Evolutionary conservation across 768 basidiomycete genomes (phyloP), one percentile per base, ranked within the genome.

Genomic region (Pulveroboletus sp.): DNA sequence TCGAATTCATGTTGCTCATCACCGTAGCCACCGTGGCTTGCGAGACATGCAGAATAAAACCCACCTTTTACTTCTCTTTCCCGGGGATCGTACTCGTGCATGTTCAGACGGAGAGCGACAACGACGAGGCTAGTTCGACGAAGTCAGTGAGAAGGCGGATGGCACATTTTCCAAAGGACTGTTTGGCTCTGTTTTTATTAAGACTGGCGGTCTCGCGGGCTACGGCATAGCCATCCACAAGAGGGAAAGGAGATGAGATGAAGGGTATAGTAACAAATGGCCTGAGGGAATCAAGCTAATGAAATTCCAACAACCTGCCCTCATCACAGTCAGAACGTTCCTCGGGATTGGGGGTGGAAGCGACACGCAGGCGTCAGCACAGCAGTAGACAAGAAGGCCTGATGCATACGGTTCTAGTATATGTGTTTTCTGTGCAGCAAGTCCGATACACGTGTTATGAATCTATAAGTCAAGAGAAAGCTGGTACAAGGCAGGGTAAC

Each of bases 1-100:
- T 93, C 92, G 85, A 65, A 77, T 78, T 70, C 78, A 70, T 69
- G 69, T 71, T 79, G 77, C 77, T 82, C 84, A 83, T 78, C 71
- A 71, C 46, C 14, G 35, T 6, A 49, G 53, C 55, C 50, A 31
- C 18, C 8, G 35, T 2, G 40, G 48, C 37, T 36, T 4, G 31
- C 39, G 32, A 44, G 11, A 17, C 13, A 28, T 30, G 24, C 3
- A 8, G 14, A 50, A 44, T 28, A 15, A 43, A 36, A 54, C 60
- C 17, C 40, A 63, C 62, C 51, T 43, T 43, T 47, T 36, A 14
- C 17, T 21, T 21, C 21, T 21, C 6, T 27, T 49, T 45, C 6
- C n/a, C 11, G 10, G 15, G 32, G 5, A 8, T 11, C 17, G 21
- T 10, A 24, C 32, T 24, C 18, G 17, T 37, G 39, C 33, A 40